Percentiles rank a stretch among this genome's conserved stretches.
phyloP scores from a whole-genome alignment of 2,329 filamentous ascomycete species.

The Dothideomycetes sp. region DNA sequence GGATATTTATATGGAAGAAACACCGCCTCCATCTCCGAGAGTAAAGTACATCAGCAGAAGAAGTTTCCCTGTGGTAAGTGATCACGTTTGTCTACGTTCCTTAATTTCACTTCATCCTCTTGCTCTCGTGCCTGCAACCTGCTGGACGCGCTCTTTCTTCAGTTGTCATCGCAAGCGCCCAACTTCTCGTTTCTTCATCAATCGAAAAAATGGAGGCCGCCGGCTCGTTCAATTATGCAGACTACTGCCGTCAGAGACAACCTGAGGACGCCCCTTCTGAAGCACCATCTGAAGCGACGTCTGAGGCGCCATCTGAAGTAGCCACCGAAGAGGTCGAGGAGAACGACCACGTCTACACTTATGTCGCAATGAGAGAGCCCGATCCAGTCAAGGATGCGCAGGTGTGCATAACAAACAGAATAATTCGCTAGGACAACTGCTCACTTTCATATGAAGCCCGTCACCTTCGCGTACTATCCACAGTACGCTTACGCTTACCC shows the following conservation, averaged over 20 bases:
- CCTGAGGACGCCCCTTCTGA: background rate
- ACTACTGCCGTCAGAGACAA: background rate
- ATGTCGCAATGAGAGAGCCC: constrained; percentile 9
- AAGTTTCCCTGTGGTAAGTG: too few species aligned
- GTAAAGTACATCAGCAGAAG: too few species aligned
- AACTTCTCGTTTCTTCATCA: background rate
- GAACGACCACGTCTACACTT: constrained; percentile 7
- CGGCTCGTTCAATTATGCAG: background rate
- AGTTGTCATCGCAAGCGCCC: too few species aligned
- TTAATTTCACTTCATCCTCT: too few species aligned
- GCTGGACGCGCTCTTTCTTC: too few species aligned
- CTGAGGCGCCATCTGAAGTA: background rate
- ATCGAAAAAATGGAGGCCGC: background rate
- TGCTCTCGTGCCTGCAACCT: too few species aligned
- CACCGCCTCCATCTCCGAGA: background rate
- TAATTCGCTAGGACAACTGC: constrained; percentile 1
- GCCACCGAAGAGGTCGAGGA: background rate
- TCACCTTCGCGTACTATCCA: constrained; percentile 4
- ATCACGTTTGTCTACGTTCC: too few species aligned
- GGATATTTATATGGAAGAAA: background rate
- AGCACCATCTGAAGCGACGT: too few species aligned
- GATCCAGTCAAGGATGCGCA: constrained; percentile 5
- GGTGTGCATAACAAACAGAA: background rate
- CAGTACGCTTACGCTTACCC: constrained; percentile 5
- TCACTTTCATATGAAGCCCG: constrained; percentile 3